Evolutionary conservation across 352 stramenopile species (phyloP), one percentile per base, ranked within the genome.

Genomic region (Pythium aquatile): DNA sequence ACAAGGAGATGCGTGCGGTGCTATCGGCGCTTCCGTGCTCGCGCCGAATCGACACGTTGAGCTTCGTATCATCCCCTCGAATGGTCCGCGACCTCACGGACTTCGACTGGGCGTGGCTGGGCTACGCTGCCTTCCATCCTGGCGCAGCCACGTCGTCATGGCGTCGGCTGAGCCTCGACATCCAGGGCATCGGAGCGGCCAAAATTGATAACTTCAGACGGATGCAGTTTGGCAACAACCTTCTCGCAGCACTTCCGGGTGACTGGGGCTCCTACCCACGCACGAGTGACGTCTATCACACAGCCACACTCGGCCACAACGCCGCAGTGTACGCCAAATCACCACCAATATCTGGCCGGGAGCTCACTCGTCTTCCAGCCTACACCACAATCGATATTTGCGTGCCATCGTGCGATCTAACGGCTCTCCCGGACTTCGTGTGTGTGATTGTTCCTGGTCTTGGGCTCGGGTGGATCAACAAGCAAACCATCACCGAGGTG

Each of bases 81-180:
- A 24, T 4, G 17, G 1, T 4, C 10, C 20, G 8, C 16, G 42
- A 49, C 17, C 30, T 49, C 10, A 49, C 42, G 6, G 42, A 49
- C 17, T 49, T 16, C 20, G 42, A 49, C 42, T 49, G 42, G 42
- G 42, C 42, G 20, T 49, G 42, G 42, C 42, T 49, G n/a, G 42
- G 42, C n/a, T 49, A 49, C 17, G 42, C 42, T 5, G n/a, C 30
- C 2, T 49, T 49, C n/a, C 42, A 49, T 30, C 42, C 42, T 9
- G 42, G 30, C 20, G 5, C 42, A 6, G 16, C 3, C n/a, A 29
- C 17, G 16, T 49, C 42, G 1, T 11, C 16, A 6, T 49, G 42
- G 42, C 9, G 20, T 28, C 17, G n/a, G 7, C 42, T 49, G n/a
- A 28, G 7, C 1, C 42, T 49, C 17, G 8, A 2, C 4, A 49